Evolutionary conservation across 2,329 filamentous ascomycete species (phyloP), one percentile per base, ranked within the genome.

Genomic region (Fusarium sp.): DNA sequence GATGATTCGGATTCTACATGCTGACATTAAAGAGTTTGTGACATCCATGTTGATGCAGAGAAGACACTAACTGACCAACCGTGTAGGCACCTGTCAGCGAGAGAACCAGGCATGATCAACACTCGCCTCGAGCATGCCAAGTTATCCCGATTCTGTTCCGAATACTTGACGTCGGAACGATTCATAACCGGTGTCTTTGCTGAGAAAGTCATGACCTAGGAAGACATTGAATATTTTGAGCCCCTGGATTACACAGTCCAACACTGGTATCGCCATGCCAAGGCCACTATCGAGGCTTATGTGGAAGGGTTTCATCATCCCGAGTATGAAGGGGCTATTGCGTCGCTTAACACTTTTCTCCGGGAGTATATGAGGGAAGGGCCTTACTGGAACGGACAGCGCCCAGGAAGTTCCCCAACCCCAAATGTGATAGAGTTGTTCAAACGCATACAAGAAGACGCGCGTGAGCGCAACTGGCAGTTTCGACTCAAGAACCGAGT

Each of bases 191-290:
- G 17, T 51, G 17, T 20, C 17, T 51, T 31, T 51, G 17, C 46
- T 51, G 24, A 51, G 46, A n/a, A 31, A 31, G 27, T 11, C 46
- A 51, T 31, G 46, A 51, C 46, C 17, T 51, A n/a, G 46, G 24
- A 51, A 51, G 24, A 51, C 10, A 29, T 29, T 20, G 62, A 70
- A 10, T 68, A 59, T 17, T 72, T 62, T 14, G 46, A 42, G 27
- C 44, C 70, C 14, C 33, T 67, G 29, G 69, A 74, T 11, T 72
- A 72, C 31, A 60, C 69, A 2, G 66, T 46, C 1, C 63, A 67
- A 22, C 42, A 51, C 10, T 74, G 66, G 64, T 74, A 65, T 35
- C 56, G 55, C 3, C 71, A 72, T 36, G 24, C 31, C 17, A n/a
- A 33, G 14, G 17, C 38, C 8, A 44, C 16, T 36, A 40, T 57